Evolutionary conservation across 257 asterid species (phyloP), one percentile per base, ranked within the genome.

Genomic region (Ligustrum vulgare): DNA sequence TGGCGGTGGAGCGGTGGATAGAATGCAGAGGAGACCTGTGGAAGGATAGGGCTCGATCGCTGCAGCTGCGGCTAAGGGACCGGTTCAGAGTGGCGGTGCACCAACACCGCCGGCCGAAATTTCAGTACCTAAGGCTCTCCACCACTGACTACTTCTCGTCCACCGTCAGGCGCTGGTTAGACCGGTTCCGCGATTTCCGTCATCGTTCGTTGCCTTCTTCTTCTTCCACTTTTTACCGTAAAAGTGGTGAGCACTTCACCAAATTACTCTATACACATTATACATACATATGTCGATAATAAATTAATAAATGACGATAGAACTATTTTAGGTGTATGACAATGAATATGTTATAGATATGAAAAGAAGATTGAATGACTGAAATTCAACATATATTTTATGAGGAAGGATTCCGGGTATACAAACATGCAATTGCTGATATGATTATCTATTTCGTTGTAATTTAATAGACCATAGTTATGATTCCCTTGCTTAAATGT

Each of bases 11-110:
- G 72, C 89, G 96, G 49, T 91, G 91, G 97, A 76, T 84, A 28
- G 96, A 90, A 75, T 86, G 89, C 36, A 84, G 87, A 64, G 89
- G 85, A 73, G 98, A 92, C 82, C 79, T 92, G 39, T 81, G 91
- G 79, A 86, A 85, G 75, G 97, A 94, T 70, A 91, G 97, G 62
- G 98, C 95, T 31, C 86, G 82, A 73, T 82, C 91, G 60, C 82
- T 94, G 70, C 90, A 89, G 87, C 82, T 89, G 47, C 91, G 89
- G 78, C 88, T 94, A 8, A 84, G 89, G 73, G 80, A 88, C 31
- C 96, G 97, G 22, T 86, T 92, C 67, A 85, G 98, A 84, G 96
- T 94, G 37, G 88, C 92, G 80, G 97, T 92, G 35, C 88, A 82
- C 73, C 82, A 81, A 67, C 96, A 86, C 66, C 81, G 90, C 70